Conservation (phyloP, 768 basidiomycete species). For the Phaffia tasmanica region DNA sequence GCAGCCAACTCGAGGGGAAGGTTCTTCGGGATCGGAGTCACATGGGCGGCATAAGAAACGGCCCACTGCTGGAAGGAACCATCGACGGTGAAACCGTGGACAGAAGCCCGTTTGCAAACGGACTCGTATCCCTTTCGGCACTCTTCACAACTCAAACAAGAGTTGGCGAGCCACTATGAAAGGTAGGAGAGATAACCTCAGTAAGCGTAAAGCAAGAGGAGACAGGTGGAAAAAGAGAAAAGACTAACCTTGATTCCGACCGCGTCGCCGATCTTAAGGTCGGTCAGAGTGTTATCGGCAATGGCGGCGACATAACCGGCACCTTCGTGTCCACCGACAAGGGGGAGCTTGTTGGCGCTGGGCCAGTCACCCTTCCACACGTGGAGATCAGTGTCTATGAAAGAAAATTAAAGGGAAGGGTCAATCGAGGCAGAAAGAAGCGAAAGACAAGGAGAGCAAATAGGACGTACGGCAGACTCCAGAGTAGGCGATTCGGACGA, state of each 20-base stretch:
- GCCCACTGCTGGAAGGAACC: conserved; percentile 55
- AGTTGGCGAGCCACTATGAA: conserved; percentile 43
- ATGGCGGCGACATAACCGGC: conserved; percentile 73
- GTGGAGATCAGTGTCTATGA: conserved; percentile 48
- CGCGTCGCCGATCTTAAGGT: conserved; percentile 28
- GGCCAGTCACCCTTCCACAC: conserved; percentile 73
- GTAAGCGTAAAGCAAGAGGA: not conserved
- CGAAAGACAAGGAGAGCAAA: not conserved
- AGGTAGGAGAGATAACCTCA: not conserved
- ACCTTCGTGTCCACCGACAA: conserved; percentile 77
- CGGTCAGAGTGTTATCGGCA: conserved; percentile 52
- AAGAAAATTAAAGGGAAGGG: not conserved
- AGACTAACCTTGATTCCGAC: conserved; percentile 14
- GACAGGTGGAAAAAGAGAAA: not conserved
- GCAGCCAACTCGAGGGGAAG: conserved; percentile 49
- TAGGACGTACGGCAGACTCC: conserved; percentile 66
- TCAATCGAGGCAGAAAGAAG: not conserved
- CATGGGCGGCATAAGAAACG: conserved; percentile 37
- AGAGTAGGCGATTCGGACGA: conserved; percentile 51
- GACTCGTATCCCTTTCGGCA: conserved; percentile 65
- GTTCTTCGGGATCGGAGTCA: conserved; percentile 67
- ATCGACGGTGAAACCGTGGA: conserved; percentile 62
- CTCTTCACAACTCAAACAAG: conserved; percentile 62
- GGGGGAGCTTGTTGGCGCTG: conserved; percentile 49
- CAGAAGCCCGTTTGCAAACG: conserved; percentile 53